Evolutionary conservation across 2,329 filamentous ascomycete genomes (phyloP).

Genomic region (Xylaria hypoxylon): DNA sequence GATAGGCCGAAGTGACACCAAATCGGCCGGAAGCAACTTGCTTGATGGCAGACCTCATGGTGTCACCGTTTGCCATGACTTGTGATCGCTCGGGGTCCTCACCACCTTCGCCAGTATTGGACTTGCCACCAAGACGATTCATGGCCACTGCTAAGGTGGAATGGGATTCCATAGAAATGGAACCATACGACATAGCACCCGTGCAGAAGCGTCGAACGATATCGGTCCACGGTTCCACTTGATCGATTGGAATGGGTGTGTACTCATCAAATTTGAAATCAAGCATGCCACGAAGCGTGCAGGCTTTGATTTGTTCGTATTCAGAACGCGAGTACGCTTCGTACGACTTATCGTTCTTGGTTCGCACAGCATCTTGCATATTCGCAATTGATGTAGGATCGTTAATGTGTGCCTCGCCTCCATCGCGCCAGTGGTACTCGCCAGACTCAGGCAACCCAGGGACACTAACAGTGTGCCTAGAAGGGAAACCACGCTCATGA

Average conservation of each 20-base stretch:
- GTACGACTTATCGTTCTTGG: conserved; percentile 98
- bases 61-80: conserved; percentile 89
- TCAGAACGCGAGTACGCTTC: conserved; percentile 94
- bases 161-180: conserved; percentile 98
- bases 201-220: conserved; percentile 97
- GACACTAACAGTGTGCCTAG: conserved; percentile 78
- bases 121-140: conserved; percentile 96
- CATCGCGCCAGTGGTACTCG: conserved; percentile 98
- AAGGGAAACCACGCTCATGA: conserved; percentile 92
- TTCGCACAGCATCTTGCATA: conserved; percentile 94
- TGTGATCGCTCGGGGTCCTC: conserved; percentile 93
- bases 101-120: conserved; percentile 97
- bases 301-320: conserved; percentile 96
- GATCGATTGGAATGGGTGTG: conserved; percentile 88
- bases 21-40: conserved; percentile 97
- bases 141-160: conserved; percentile 95
- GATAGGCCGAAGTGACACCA: conserved; percentile 93
- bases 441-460: conserved; percentile 90
- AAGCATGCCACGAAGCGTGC: conserved; percentile 91
- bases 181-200: conserved; percentile 98
- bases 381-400: conserved; percentile 95
- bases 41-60: conserved; percentile 97
- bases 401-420: conserved; percentile 94
- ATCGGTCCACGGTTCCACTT: conserved; percentile 98
- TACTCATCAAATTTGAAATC: conserved; percentile 96